These are phyloP conservation scores for Apiospora saccharicola DNA, from an alignment of 2,329 filamentous ascomycete genomes.

Conservation along the genomic window DNA sequence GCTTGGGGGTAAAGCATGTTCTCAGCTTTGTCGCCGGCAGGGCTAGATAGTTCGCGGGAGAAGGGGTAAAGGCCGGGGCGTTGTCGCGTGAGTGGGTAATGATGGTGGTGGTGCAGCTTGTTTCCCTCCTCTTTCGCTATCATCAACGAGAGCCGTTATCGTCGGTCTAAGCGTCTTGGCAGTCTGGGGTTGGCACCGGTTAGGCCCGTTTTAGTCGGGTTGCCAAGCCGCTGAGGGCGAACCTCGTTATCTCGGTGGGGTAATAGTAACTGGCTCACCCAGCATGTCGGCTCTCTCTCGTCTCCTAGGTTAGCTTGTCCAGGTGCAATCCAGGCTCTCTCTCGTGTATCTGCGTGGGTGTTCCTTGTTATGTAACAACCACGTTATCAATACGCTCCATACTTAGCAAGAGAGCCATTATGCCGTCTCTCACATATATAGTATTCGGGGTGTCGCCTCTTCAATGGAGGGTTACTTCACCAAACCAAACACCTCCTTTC, in stretches of 20 bases:
- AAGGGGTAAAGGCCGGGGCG: neutral
- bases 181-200: slow-evolving; percentile 7
- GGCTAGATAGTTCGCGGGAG: neutral
- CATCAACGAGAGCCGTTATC: slow-evolving; percentile 17
- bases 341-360: neutral
- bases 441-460: neutral
- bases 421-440: slow-evolving; percentile 12
- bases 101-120: neutral
- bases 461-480: neutral
- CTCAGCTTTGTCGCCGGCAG: slow-evolving; percentile 10
- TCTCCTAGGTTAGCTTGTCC: neutral
- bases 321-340: slow-evolving; percentile 5
- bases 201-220: neutral
- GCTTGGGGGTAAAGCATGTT: neutral
- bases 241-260: slow-evolving; percentile 20
- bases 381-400: slow-evolving; percentile 16
- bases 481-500: neutral
- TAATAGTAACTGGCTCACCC: neutral
- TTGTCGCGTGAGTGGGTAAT: neutral
- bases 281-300: slow-evolving; percentile 3
- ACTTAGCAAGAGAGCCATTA: neutral
- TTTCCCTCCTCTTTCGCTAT: neutral
- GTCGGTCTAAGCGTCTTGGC: slow-evolving; percentile 17
- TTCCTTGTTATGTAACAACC: slow-evolving; percentile 14
- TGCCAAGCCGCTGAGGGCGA: slow-evolving; percentile 10